Base-by-base conservation (phyloP, 2,329 filamentous ascomycete genomes). In the Claviceps lovelessii region DNA sequence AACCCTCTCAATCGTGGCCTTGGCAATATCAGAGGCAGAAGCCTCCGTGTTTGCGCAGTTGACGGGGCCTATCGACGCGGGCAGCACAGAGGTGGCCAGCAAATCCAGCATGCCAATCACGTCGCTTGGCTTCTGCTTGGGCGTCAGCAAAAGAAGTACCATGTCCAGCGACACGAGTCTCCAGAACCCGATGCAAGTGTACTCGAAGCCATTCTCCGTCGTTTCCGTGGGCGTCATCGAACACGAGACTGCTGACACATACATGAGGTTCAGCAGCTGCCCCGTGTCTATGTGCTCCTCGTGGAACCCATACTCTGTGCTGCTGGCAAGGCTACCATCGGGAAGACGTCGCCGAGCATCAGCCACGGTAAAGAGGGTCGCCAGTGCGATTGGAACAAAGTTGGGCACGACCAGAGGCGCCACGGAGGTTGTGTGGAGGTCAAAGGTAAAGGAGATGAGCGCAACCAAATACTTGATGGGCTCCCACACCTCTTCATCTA, bases 401-500 rank as follows among this genome's bases (percentile, higher is more conserved):
- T 75, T 73, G 10, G 78, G 71, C 5, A 84, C 73, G 10, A 89
- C 73, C 47, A 77, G 72, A 0, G 81, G 76, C 2, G 80, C 80
- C 13, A 84, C 76, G 7, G 74, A 72, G 2, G 76, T 71, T 0
- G 81, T 78, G 62, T 87, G 78, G 4, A 81, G 72, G 49, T 81
- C 76, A 5, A 90, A 69, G 0, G 83, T 78, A 58, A 85, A 84
- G 13, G 77, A 73, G 13, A 89, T 64, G 39, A 88, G 72, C 28
- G 84, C 78, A 28, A 86, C 71, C 4, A 91, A 70, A 42, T 88
- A 73, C 58, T 78, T 78, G 45, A 90, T 73, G 0, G 86, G 84
- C 11, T 73, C 71, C 62, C 82, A 80, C 67, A 80, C 72, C 59
- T 74, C 73, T 61, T 90, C 85, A 11, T 77, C 72, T 7, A 84